phyloP scores from a whole-genome alignment of 1,139 yeast genomes.

The Pichia sp. region DNA sequence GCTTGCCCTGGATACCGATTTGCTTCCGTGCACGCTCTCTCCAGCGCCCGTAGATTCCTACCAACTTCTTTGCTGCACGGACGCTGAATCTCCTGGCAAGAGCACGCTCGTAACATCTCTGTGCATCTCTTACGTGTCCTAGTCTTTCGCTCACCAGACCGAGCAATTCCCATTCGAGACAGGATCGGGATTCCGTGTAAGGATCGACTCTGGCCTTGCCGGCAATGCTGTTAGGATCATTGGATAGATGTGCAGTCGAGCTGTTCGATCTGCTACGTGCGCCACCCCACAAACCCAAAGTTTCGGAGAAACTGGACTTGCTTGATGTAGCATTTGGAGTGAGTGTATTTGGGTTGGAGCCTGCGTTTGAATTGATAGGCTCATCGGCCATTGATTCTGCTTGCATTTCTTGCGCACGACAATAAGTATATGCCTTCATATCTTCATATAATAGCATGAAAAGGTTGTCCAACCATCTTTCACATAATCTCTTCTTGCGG shows the following conservation, averaged over 20 bases:
- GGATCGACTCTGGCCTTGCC: conserved; percentile 33
- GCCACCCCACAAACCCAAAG: conserved; percentile 14
- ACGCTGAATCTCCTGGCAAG: conserved; percentile 63
- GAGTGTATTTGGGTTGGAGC: not conserved
- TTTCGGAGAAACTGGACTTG: conserved; percentile 2
- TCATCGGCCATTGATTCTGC: conserved; percentile 16
- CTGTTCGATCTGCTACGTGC: conserved; percentile 4
- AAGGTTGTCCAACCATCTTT: conserved; percentile 59
- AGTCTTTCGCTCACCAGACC: conserved; percentile 52
- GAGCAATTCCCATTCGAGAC: conserved; percentile 58
- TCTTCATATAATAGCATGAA: conserved; percentile 60
- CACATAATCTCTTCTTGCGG: conserved; percentile 50
- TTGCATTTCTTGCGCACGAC: conserved; percentile 48
- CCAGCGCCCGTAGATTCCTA: conserved; percentile 52
- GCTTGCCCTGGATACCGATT: conserved; percentile 10
- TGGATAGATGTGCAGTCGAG: not conserved
- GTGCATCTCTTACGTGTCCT: conserved; percentile 54
- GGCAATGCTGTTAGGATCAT: not conserved
- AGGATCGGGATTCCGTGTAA: conserved; percentile 30
- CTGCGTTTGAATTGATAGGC: not conserved
- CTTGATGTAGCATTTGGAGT: not conserved
- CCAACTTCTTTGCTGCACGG: conserved; percentile 68
- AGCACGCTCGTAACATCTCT: conserved; percentile 60
- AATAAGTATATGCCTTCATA: conserved; percentile 52
- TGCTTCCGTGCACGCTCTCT: conserved; percentile 27